Evolutionary conservation across 805 yeast genomes (phyloP), one percentile per base, ranked within the genome.

Genomic region (Ogataea neopini): DNA sequence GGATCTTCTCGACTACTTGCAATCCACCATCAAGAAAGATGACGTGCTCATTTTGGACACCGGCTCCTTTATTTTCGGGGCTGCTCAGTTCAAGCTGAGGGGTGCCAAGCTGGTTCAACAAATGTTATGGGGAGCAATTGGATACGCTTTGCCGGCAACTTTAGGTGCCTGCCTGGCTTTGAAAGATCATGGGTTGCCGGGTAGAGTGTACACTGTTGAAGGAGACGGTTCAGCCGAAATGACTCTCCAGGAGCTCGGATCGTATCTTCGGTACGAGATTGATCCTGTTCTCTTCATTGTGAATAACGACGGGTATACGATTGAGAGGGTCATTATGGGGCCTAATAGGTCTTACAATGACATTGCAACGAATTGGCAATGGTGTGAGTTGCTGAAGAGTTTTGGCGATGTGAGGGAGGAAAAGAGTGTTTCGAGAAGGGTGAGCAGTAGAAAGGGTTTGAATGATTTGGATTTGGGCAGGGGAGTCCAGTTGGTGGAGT

Each of bases 341-440:
- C 77, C 80, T n/a, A 56, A 67, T 4, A 65, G 80, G 44, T 64
- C 76, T 0, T 77, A 77, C 54, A 77, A 77, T 54, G 81, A 77
- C 51, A 75, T 77, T 37, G 69, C 73, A 45, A 66, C 65, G 6
- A 56, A 64, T n/a, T 75, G 81, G 79, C 62, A 84, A 53, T 90
- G 96, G 96, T 74, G 84, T 7, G 70, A 80, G 48, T 68, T 88
- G 44, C 73, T 87, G 53, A 71, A 75, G 51, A 76, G 80, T 17
- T 86, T 91, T 59, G 91, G 90, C n/a, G 89, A 75, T 53, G 58
- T 64, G 13, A 35, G 44, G 2, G 64, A 68, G 8, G 61, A 66
- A 48, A 60, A 59, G 44, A 51, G 70, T 39, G 61, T 58, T 35
- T 66, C 70, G 25, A 54, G 56, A 20, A 59, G 54, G 23, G 68